phyloP scores from a whole-genome alignment of 371 early-diverging fungal genomes.

The Basidiobolus meristosporus region DNA sequence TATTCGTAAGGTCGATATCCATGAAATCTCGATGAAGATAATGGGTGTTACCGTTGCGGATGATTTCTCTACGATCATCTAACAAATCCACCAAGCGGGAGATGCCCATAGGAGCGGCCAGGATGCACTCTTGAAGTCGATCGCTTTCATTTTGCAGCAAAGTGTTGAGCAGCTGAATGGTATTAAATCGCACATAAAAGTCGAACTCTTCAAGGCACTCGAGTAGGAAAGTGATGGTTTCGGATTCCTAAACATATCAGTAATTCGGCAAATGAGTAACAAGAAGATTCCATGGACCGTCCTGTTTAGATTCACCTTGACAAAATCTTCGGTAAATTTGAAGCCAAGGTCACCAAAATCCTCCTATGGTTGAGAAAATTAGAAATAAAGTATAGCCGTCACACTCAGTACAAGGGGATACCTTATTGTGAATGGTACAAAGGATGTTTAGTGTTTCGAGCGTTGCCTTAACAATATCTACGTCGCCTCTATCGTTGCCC shows the following conservation, averaged over 20 bases:
- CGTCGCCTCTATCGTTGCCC: constrained; percentile 11
- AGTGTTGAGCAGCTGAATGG: constrained; percentile 64
- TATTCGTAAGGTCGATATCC: not conserved
- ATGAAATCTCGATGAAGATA: not conserved
- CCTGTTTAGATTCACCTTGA: constrained; percentile 17
- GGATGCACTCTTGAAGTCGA: constrained; percentile 62
- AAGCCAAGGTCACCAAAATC: constrained; percentile 14
- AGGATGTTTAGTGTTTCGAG: not conserved
- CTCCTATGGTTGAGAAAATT: not conserved
- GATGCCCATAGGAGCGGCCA: constrained; percentile 79
- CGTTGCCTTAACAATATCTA: not conserved
- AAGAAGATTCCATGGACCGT: not conserved
- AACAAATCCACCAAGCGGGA: constrained; percentile 81
- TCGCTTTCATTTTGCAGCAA: constrained; percentile 40
- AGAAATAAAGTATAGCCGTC: not conserved
- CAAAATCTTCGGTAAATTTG: constrained; percentile 22
- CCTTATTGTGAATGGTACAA: not conserved
- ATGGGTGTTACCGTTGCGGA: constrained; percentile 61
- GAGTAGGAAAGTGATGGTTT: constrained; percentile 56
- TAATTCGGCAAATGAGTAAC: constrained; percentile 3
- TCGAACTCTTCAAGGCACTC: constrained; percentile 78
- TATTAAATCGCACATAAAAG: constrained; percentile 80
- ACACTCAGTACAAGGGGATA: not conserved
- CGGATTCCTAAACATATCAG: constrained; percentile 28
- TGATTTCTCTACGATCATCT: constrained; percentile 79